Conservation (phyloP, 2,329 filamentous ascomycete genomes). For the Colletotrichum gigasporum region DNA sequence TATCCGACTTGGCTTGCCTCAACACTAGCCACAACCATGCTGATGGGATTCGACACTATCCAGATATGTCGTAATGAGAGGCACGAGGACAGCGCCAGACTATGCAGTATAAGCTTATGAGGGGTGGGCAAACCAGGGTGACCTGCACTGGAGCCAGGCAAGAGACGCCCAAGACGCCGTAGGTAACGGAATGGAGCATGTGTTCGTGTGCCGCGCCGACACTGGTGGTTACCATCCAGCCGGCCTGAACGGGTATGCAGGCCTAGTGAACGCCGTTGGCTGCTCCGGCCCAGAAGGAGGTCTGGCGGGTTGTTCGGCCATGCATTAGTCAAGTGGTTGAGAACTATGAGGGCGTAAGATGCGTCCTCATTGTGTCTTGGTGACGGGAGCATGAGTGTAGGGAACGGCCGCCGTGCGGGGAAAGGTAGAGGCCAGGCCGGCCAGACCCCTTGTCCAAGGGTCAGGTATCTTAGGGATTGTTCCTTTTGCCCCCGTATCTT, state of each 20-base stretch:
- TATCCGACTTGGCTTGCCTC: conserved; percentile 18
- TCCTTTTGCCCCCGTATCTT: conserved; percentile 3
- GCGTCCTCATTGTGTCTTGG: not conserved
- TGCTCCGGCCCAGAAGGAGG: not conserved
- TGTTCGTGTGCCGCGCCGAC: conserved; percentile 10
- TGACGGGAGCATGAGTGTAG: conserved; percentile 8
- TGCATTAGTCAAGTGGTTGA: conserved; percentile 18
- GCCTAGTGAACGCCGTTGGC: conserved; percentile 12
- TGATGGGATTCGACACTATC: conserved; percentile 13
- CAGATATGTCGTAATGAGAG: conserved; percentile 16
- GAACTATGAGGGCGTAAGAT: not conserved
- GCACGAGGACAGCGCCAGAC: conserved; percentile 25
- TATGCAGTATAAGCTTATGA: not conserved
- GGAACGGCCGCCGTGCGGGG: conserved; percentile 16
- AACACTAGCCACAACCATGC: conserved; percentile 26
- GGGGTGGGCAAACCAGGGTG: not conserved
- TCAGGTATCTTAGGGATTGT: conserved; percentile 13
- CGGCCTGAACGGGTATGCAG: conserved; percentile 23
- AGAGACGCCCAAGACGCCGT: not conserved
- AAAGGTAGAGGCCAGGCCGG: not conserved
- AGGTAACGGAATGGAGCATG: conserved; percentile 6
- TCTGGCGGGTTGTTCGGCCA: not conserved
- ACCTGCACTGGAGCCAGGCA: not conserved
- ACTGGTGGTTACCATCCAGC: conserved; percentile 9
- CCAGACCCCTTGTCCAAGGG: conserved; percentile 15